Percentiles rank a stretch among this genome's conserved stretches.
Conservation (phyloP, 495 filamentous ascomycete species). For the Aspergillus campestris region DNA sequence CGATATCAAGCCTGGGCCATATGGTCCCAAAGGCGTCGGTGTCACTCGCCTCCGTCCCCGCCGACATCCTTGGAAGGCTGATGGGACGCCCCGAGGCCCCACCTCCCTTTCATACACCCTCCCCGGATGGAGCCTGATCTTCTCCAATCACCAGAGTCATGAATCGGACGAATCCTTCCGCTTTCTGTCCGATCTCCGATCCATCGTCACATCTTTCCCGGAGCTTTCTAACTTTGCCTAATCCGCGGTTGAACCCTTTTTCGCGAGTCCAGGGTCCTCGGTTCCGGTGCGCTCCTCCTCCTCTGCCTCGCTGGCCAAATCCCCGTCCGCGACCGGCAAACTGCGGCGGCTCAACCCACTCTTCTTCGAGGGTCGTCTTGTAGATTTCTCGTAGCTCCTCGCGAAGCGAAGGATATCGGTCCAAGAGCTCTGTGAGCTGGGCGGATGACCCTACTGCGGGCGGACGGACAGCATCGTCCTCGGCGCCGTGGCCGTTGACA, state of each 20-base stretch:
- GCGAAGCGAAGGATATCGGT: conserved; percentile 42
- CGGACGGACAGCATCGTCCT: conserved; percentile 4
- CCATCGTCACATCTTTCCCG: conserved; percentile 34
- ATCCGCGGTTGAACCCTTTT: conserved; percentile 38
- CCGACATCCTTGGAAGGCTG: too few species aligned
- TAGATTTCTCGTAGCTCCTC: conserved; percentile 44
- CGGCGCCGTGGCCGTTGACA: conserved; percentile 3
- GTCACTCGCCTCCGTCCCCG: too few species aligned
- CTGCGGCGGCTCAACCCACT: conserved; percentile 29
- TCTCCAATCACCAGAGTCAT: conserved; percentile 27
- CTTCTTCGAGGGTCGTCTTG: conserved; percentile 38
- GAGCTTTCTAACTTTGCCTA: conserved; percentile 32
- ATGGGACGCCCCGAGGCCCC: too few species aligned
- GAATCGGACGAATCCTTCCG: conserved; percentile 37
- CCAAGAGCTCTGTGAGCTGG: conserved; percentile 44
- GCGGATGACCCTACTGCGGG: conserved; percentile 23
- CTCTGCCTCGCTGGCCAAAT: conserved; percentile 41
- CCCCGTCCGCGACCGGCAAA: conserved; percentile 13
- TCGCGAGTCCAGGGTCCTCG: conserved; percentile 36
- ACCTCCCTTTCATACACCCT: too few species aligned
- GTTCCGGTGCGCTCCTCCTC: conserved; percentile 33
- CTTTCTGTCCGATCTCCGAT: conserved; percentile 21
- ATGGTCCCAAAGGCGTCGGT: too few species aligned
- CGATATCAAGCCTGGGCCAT: too few species aligned
- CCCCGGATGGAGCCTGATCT: background rate